Percentiles rank a stretch among this genome's conserved stretches.
phyloP scores from a whole-genome alignment of 768 basidiomycete genomes.

The Hericium coralloides region DNA sequence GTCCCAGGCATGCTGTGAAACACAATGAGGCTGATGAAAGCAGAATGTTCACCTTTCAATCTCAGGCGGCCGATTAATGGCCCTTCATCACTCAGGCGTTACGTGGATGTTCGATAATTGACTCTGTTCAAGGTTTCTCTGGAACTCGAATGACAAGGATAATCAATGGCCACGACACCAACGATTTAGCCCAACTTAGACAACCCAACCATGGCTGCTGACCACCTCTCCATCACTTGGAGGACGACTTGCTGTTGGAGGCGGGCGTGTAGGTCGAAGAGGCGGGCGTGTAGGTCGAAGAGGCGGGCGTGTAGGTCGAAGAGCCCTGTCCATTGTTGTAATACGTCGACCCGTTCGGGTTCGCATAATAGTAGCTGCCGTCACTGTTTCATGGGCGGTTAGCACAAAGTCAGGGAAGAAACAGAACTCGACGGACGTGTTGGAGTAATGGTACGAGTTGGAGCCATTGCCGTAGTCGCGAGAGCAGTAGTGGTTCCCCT shows the following conservation, averaged over 20 bases:
- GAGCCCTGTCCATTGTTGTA: neutral
- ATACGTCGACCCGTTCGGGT: conserved; percentile 1
- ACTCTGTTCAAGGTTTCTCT: too few species aligned
- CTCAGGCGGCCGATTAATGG: too few species aligned
- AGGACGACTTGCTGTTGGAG: neutral
- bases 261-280: neutral
- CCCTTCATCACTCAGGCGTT: too few species aligned
- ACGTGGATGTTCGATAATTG: too few species aligned
- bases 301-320: neutral
- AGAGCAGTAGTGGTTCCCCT: conserved; percentile 2
- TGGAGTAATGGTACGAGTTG: conserved; percentile 1
- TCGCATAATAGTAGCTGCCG: conserved; percentile 3
- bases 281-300: neutral
- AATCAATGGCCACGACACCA: too few species aligned
- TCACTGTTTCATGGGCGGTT: neutral
- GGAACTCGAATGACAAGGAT: too few species aligned
- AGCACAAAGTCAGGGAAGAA: neutral
- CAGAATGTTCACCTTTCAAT: too few species aligned
- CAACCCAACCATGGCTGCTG: too few species aligned
- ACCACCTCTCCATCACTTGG: neutral
- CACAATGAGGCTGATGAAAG: too few species aligned
- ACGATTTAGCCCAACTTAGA: too few species aligned
- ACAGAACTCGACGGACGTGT: neutral
- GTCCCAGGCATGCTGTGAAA: too few species aligned
- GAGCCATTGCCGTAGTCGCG: conserved; percentile 1